Evolutionary conservation across 768 basidiomycete genomes (phyloP), one percentile per base, ranked within the genome.

Genomic region (Leucogyrophana mollusca): DNA sequence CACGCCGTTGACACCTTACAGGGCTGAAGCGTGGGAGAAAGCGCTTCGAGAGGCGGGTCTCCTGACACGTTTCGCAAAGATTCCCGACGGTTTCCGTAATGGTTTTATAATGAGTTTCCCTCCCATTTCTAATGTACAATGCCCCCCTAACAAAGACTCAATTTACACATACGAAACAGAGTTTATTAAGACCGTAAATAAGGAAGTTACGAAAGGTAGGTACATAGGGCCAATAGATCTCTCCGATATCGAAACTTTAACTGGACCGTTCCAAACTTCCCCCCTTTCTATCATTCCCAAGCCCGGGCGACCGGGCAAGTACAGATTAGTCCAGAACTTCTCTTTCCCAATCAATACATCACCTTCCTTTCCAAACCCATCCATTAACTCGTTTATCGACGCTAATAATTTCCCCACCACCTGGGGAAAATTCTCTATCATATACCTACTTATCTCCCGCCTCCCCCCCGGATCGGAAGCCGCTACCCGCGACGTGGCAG

Each of bases 181-280:
- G 0, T 71, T 64, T 41, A 0, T 40, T 0, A 23, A 43, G 0
- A 57, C 68, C 20, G 23, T 65, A 0, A 8, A 53, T 0, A 45
- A 37, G 0, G 68, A 74, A 43, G 49, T 72, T 17, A 2, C 17
- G 0, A 46, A 35, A 21, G 55, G 52, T 0, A 54, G 63, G 0
- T 73, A 70, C 45, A 17, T 71, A 6, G 68, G 73, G 0, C 74
- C 72, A 0, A 52, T 58, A 22, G 45, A 63, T 0, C 20, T 33
- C 17, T 2, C 2, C 0, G 54, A 59, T n/a, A 44, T 68, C 0
- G 66, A 72, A 45, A 1, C 2, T 0, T 35, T 62, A 16, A 49
- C 73, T 9, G 72, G 72, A 0, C 70, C 65, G 0, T 73, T 73
- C 47, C 72, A 74, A 47, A 49, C 62, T 0, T 73, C 67, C 0